Conservation (phyloP, 2,329 filamentous ascomycete genomes). For the Hymenoscyphus linearis region DNA sequence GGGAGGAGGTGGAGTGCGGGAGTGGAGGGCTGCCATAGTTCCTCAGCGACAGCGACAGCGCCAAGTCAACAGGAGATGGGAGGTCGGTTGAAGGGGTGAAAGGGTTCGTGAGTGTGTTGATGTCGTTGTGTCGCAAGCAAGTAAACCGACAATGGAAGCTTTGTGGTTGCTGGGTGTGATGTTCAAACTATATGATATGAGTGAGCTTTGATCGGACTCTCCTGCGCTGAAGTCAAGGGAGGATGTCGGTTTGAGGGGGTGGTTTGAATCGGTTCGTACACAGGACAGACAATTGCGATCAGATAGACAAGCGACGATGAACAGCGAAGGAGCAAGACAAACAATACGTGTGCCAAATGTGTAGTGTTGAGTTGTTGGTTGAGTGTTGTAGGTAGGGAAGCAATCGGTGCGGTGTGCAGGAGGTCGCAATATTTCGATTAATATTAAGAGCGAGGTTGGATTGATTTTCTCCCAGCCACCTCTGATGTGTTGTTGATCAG, state of each 20-base stretch:
- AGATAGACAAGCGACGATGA: not conserved
- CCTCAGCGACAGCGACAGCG: not conserved
- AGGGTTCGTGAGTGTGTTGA: not conserved
- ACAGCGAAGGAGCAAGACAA: not conserved
- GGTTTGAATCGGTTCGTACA: not conserved
- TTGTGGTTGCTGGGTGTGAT: not conserved
- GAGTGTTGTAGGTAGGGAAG: not conserved
- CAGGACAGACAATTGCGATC: not conserved
- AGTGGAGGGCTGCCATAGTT: slow-evolving; percentile 30
- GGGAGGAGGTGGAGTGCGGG: slow-evolving; percentile 53
- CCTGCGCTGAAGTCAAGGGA: not conserved
- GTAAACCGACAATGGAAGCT: not conserved
- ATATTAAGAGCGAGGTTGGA: not conserved
- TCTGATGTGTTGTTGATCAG: not conserved
- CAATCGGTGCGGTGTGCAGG: not conserved
- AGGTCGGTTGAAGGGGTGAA: not conserved
- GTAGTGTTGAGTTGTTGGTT: too few species aligned
- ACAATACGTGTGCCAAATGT: not conserved
- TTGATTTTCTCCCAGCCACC: slow-evolving; percentile 2
- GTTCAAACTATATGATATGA: too few species aligned
- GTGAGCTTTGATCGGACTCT: too few species aligned
- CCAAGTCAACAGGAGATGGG: not conserved
- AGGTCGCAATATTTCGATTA: not conserved
- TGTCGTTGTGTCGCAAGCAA: not conserved
- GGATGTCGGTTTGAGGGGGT: not conserved